These are phyloP conservation scores for Trichoderma sp. DNA, from an alignment of 2,329 filamentous ascomycete genomes.

Conservation along the genomic window DNA sequence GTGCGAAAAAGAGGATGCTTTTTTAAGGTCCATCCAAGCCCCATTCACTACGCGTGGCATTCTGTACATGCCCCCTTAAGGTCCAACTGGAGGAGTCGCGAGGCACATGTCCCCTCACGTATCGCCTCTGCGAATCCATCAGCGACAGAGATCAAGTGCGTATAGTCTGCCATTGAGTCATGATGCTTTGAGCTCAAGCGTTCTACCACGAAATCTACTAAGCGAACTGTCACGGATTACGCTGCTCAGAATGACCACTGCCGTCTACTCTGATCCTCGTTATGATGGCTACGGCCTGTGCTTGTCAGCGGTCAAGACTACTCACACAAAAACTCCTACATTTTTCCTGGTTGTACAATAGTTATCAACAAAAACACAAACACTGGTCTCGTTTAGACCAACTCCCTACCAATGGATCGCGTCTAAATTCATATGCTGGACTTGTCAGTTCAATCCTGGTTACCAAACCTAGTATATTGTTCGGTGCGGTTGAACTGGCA, in stretches of 20 bases:
- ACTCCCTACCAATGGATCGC: slow-evolving; percentile 26
- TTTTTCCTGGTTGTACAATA: slow-evolving; percentile 18
- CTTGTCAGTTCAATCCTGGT: slow-evolving; percentile 26
- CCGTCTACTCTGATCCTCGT: slow-evolving; percentile 3
- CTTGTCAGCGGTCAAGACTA: slow-evolving; percentile 28
- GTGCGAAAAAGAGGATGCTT: neutral
- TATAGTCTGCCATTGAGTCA: neutral
- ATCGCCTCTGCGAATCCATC: neutral
- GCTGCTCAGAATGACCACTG: slow-evolving; percentile 3
- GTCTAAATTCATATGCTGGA: slow-evolving; percentile 27
- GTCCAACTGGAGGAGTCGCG: neutral
- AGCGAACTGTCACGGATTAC: neutral
- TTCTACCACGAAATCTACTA: neutral
- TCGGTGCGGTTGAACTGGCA: slow-evolving; percentile 16
- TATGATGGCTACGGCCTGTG: slow-evolving; percentile 25
- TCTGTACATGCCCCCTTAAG: neutral
- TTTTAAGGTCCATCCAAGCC: neutral
- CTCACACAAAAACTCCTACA: slow-evolving; percentile 22
- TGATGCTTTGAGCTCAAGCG: neutral
- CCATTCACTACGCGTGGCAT: neutral
- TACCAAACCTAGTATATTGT: slow-evolving; percentile 25
- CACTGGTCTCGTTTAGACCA: slow-evolving; percentile 21
- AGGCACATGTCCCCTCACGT: neutral
- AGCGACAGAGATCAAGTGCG: neutral
- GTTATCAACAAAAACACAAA: slow-evolving; percentile 25